These are phyloP conservation scores for Penicillium silybi DNA, from an alignment of 495 filamentous ascomycete genomes.

Conservation along the genomic window DNA sequence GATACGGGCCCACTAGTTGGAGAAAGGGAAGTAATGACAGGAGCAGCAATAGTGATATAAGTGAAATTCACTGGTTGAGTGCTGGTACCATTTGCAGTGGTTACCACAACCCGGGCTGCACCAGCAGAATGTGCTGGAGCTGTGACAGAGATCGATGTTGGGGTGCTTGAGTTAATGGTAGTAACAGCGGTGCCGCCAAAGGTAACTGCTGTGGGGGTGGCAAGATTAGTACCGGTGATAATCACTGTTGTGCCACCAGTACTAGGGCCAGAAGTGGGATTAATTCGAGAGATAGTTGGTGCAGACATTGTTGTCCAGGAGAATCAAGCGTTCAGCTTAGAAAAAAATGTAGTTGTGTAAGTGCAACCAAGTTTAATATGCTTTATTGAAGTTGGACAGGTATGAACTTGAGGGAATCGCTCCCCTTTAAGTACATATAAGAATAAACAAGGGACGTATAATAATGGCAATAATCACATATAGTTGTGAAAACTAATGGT, in stretches of 20 bases:
- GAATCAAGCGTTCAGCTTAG: not conserved
- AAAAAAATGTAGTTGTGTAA: not conserved
- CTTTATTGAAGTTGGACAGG: not conserved
- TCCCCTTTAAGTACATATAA: not conserved
- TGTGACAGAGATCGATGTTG: not conserved
- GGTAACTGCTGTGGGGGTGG: not conserved
- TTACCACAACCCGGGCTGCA: not conserved
- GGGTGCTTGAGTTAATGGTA: not conserved
- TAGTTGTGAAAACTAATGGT: not conserved
- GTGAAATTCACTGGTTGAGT: slow-evolving; percentile 1
- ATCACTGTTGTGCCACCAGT: not conserved
- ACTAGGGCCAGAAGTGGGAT: slow-evolving; percentile 1
- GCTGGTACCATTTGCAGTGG: not conserved
- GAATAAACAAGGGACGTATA: not conserved
- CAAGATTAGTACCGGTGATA: not conserved
- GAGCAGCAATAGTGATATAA: not conserved
- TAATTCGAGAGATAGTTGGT: not conserved
- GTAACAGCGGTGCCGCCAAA: not conserved
- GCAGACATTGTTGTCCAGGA: not conserved
- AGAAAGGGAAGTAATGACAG: not conserved
- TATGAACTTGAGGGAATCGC: not conserved
- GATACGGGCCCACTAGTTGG: too few species aligned
- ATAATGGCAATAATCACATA: not conserved
- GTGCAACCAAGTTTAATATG: not conserved
- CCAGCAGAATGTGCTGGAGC: not conserved